Base-by-base conservation (phyloP, 2,329 filamentous ascomycete species). In the Phialemoniopsis sp. region DNA sequence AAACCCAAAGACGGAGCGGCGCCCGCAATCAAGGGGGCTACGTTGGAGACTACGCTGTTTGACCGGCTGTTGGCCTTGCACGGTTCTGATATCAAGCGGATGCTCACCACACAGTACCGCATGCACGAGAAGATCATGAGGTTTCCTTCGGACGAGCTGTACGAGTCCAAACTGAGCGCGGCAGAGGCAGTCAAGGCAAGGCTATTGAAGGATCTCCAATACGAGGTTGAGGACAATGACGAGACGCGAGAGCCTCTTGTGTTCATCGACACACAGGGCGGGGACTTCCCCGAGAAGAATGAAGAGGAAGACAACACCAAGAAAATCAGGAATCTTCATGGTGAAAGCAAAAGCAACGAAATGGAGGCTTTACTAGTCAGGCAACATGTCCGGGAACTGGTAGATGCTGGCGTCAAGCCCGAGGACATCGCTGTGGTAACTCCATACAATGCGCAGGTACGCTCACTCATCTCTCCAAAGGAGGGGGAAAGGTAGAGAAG, bases 111-210 rank as follows among this genome's bases (percentile, higher is more conserved):
- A 5, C 93, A 98, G 65, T 98, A 98, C 61, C 89, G 93, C 29
- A 98, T 98, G 93, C 89, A 98, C 58, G 85, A 95, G 55, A 81
- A 73, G 39, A 97, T 98, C 53, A 97, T 97, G 90, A 76, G 80
- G 7, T 98, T 96, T 54, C 91, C 93, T 1, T 96, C 91, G 1
- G 77, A 87, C 45, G 83, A 91, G 56, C 72, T 97, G 10, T 98
- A 98, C 64, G 87, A 88, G 44, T 79, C 78, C 3, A 83, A 84
- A 52, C 76, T 98, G 2, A 67, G 90, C 3, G 91, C 93, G 1
- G 89, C 86, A 2, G 87, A 91, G 5, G 70, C 72, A 0, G 93
- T 97, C 45, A 86, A 84, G 57, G 67, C 66, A 5, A 79, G 90
- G 13, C 65, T 96, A 7, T 73, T 98, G 8, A 84, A 72, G 37